A percentile compares a stretch with the other conserved stretches of the same genome.
These are phyloP conservation scores for Penicillium crustosum DNA, from an alignment of 2,329 filamentous ascomycete genomes.

Conservation along the genomic window DNA sequence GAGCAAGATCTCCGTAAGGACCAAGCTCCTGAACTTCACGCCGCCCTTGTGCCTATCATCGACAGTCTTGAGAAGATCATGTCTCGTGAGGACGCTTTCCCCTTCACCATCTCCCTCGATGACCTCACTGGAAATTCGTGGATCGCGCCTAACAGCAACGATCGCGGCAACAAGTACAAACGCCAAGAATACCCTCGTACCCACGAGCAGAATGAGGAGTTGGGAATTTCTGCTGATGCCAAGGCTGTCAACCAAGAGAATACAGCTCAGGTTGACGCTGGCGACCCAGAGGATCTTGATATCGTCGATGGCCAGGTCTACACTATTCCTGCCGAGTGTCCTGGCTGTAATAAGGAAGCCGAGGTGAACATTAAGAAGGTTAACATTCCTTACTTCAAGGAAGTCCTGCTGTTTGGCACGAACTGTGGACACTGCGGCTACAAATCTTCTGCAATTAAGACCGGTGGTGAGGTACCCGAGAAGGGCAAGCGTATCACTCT, in stretches of 20 bases:
- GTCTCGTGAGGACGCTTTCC: slow-evolving; percentile 70
- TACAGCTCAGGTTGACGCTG: slow-evolving; percentile 34
- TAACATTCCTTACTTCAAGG: slow-evolving; percentile 70
- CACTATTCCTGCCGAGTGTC: slow-evolving; percentile 86
- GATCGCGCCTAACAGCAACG: slow-evolving; percentile 77
- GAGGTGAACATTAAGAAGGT: slow-evolving; percentile 35
- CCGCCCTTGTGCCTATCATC: slow-evolving; percentile 76
- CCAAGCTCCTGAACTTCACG: slow-evolving; percentile 72
- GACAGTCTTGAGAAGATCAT: slow-evolving; percentile 74
- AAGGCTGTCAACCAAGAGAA: slow-evolving; percentile 35
- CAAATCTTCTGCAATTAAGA: slow-evolving; percentile 96
- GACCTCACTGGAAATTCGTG: slow-evolving; percentile 95
- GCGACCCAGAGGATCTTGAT: slow-evolving; percentile 67
- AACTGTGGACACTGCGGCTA: slow-evolving; percentile 91
- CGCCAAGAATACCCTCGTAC: slow-evolving; percentile 82
- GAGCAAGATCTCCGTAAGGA: slow-evolving; percentile 81
- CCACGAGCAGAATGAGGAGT: slow-evolving; percentile 77
- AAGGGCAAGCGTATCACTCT: slow-evolving; percentile 82
- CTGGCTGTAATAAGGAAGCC: slow-evolving; percentile 91
- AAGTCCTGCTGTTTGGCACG: slow-evolving; percentile 93
- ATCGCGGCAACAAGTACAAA: slow-evolving; percentile 83
- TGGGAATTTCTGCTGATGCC: slow-evolving; percentile 65
- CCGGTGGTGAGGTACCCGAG: slow-evolving; percentile 85
- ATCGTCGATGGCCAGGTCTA: slow-evolving; percentile 92
- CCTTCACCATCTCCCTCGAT: slow-evolving; percentile 84